Evolutionary conservation across 176 grass and related monocot species (phyloP), one percentile per base, ranked within the genome.

Genomic region (Elymus sibiricus): DNA sequence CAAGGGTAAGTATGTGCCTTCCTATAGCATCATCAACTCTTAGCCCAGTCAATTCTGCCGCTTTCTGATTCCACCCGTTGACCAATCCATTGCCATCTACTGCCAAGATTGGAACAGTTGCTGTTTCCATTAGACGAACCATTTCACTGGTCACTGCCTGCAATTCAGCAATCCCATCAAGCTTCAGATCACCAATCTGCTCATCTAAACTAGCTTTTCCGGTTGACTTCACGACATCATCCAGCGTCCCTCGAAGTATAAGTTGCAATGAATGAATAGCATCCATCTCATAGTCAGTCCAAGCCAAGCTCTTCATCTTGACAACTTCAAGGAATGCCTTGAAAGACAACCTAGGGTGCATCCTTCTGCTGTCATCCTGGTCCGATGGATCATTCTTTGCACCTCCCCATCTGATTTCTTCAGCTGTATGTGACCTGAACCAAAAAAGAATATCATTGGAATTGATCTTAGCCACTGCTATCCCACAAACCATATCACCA

Each of bases 61-160:
- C 86, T 85, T 98, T 98, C 71, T 92, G 90, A 82, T 98, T 98
- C 97, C 97, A 98, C 17, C 97, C 94, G 24, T 98, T 98, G 39
- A 98, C 82, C 56, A 98, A 58, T 34, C 97, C 97, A 44, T 93
- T 93, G 61, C 84, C 64, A 83, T 98, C 97, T 46, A 98, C 97
- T 17, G 94, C 97, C 70, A 98, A 89, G 60, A 98, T 98, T 11
- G 97, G 94, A 25, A 92, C 97, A 11, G 97, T 92, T 47, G 97
- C 94, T 31, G 96, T 98, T 88, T 98, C 96, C 40, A 98, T 98
- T 21, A 98, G 78, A 22, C 93, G 91, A 68, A 95, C 96, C 93
- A 98, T 98, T 93, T 98, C 96, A 81, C 86, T 98, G 59, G 96
- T 98, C 31, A 98, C 96, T 1, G 90, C 92, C 74, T 95, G 93